Conservation (phyloP, 116 monocot species). For the Cymodocea nodosa region DNA sequence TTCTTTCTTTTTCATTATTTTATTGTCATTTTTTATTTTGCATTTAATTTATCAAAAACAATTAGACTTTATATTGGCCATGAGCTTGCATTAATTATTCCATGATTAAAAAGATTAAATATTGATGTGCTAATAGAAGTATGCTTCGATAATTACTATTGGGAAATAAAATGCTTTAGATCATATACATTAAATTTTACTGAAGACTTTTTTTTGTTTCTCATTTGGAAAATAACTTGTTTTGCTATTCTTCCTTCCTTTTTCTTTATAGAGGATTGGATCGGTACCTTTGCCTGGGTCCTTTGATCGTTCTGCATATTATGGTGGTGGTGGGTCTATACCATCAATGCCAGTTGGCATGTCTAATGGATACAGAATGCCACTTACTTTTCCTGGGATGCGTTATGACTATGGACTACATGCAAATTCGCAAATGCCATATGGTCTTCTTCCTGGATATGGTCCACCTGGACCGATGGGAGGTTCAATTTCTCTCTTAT, state of each 20-base stretch:
- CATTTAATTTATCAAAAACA: not conserved
- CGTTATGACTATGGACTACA: conserved; percentile 34
- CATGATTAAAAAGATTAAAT: no score
- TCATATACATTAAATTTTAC: not conserved
- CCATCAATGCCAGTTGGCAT: conserved; percentile 32
- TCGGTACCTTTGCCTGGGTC: conserved; percentile 19
- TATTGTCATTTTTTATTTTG: not conserved
- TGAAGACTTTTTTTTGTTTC: not conserved
- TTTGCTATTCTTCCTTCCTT: not conserved
- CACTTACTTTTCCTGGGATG: conserved; percentile 31
- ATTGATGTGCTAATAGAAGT: no score
- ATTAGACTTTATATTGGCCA: not conserved
- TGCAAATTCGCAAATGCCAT: conserved; percentile 26
- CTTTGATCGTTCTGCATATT: conserved; percentile 26
- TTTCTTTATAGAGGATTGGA: conserved; percentile 20
- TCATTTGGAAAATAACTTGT: not conserved
- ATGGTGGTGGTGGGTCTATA: conserved; percentile 27
- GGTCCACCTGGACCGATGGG: conserved; percentile 31
- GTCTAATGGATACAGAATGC: conserved; percentile 22
- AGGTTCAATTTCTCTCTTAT: conserved; percentile 7
- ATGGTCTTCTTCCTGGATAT: conserved; percentile 37
- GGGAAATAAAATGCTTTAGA: not conserved
- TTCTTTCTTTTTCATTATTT: not conserved
- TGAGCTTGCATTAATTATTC: not conserved
- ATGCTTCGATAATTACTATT: not conserved